Evolutionary conservation across 2,329 filamentous ascomycete species (phyloP), one percentile per base, ranked within the genome.

Genomic region (Mariannaea sp.): DNA sequence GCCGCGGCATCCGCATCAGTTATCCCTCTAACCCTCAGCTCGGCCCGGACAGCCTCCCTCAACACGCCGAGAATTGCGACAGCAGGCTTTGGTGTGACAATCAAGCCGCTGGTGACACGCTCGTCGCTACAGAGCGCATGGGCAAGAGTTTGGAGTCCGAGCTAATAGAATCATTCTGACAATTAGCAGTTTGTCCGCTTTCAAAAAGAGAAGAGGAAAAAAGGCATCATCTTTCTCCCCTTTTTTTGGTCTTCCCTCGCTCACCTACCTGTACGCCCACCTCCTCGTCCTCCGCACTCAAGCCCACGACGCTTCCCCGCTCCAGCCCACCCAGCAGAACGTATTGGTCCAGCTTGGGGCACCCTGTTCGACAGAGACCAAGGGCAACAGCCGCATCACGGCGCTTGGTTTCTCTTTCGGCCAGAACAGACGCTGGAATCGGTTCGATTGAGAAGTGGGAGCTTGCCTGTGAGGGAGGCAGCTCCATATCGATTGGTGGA

Each of bases 251-350:
- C n/a, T n/a, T n/a, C n/a, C n/a, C n/a, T n/a, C n/a, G n/a, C n/a
- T n/a, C 44, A 69, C 75, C 66, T 50, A 82, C 79, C 66, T 74
- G 55, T 20, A 81, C 53, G 1, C 77, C 80, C 53, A 81, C 65
- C n/a, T 70, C 72, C 33, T 76, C 77, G 16, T 78, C 76, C 65
- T 82, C 80, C 0, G 77, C 71, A 49, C 81, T 85, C 49, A 84
- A 48, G 1, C 82, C 82, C 1, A 82, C 76, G 0, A 85, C 74
- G 16, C 68, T 70, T 0, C 80, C 81, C n/a, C 77, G 67, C 65
- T 79, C 75, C 9, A 83, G 69, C 0, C 80, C 80, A 2, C 78
- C 79, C 5, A 75, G 50, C 5, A 84, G 68, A 5, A 80, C 71
- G 24, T 76, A 65, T 2, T 72, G 66, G 57, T 85, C 82, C 27